Percentiles rank a stretch among this genome's conserved stretches.
Conservation (phyloP, 2,329 filamentous ascomycete genomes). For the Xylaria sp. region DNA sequence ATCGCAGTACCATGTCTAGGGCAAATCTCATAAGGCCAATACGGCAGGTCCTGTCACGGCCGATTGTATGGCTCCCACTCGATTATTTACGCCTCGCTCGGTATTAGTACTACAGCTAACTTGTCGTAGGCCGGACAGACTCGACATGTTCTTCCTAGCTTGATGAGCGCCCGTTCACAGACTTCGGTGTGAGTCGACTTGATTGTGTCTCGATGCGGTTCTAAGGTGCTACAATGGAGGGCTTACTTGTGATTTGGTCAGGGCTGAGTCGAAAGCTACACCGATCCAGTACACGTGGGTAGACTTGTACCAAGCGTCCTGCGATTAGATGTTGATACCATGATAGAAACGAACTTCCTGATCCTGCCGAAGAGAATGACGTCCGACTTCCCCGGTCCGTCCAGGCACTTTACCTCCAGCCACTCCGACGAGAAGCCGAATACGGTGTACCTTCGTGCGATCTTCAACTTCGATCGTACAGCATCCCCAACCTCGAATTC, state of each 20-base stretch:
- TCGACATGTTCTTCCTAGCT: slow-evolving; percentile 41
- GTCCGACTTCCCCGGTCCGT: slow-evolving; percentile 78
- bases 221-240: not conserved
- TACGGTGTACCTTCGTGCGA: slow-evolving; percentile 88
- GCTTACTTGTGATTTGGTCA: slow-evolving; percentile 27
- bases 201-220: not conserved
- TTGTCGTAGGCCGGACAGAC: slow-evolving; percentile 40
- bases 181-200: slow-evolving; percentile 42
- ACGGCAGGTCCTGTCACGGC: slow-evolving; percentile 45
- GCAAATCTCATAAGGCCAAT: slow-evolving; percentile 46
- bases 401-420: slow-evolving; percentile 86
- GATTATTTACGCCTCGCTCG: not conserved
- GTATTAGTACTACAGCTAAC: slow-evolving; percentile 34
- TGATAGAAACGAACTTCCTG: slow-evolving; percentile 43
- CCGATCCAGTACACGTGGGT: slow-evolving; percentile 41
- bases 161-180: slow-evolving; percentile 42
- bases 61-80: slow-evolving; percentile 40
- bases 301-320: slow-evolving; percentile 1
- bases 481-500: slow-evolving; percentile 88
- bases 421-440: slow-evolving; percentile 77
- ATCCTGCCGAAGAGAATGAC: slow-evolving; percentile 41
- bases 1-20: slow-evolving; percentile 46
- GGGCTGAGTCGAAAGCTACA: not conserved
- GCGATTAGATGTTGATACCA: slow-evolving; percentile 32
- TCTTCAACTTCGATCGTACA: slow-evolving; percentile 92